A percentile compares a stretch with the other conserved stretches of the same genome.
These are phyloP conservation scores for Cicer arietinum DNA, from an alignment of 306 rosid species.

Conservation along the genomic window DNA sequence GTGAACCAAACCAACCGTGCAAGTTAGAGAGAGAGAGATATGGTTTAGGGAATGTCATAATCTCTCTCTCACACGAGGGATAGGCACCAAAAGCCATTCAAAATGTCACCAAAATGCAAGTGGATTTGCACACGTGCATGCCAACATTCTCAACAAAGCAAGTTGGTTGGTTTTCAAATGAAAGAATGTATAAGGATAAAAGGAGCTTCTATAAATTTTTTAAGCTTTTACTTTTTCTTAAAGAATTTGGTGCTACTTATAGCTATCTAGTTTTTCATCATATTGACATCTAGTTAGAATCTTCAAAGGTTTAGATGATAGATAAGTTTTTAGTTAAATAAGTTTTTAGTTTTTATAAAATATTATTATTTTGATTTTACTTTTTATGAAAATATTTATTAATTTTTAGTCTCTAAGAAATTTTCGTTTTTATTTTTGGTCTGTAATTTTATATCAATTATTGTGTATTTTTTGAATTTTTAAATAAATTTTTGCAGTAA, in stretches of 20 bases:
- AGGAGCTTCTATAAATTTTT: neutral
- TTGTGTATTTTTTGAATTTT: too few species aligned
- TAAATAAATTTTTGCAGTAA: too few species aligned
- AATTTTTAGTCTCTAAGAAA: too few species aligned
- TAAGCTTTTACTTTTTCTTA: neutral
- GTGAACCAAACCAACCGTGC: constrained; percentile 74
- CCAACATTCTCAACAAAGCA: constrained; percentile 43
- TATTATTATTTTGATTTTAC: too few species aligned
- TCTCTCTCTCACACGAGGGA: constrained; percentile 63
- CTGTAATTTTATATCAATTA: too few species aligned
- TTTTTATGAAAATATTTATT: too few species aligned
- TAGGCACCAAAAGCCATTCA: constrained; percentile 60
- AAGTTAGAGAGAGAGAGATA: constrained; percentile 50
- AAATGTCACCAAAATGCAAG: constrained; percentile 46
- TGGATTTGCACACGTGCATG: constrained; percentile 71
- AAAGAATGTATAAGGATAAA: neutral
- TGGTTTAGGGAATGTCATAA: constrained; percentile 52
- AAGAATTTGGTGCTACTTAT: neutral
- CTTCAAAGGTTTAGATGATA: too few species aligned
- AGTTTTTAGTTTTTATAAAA: too few species aligned
- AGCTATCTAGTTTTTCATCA: too few species aligned
- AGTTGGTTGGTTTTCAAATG: neutral
- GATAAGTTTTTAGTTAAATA: too few species aligned
- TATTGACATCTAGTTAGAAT: too few species aligned
- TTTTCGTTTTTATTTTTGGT: too few species aligned